A percentile compares a stretch with the other conserved stretches of the same genome.
These are phyloP conservation scores for Blastobotrys apis DNA, from an alignment of 1,139 yeast species.

Conservation along the genomic window DNA sequence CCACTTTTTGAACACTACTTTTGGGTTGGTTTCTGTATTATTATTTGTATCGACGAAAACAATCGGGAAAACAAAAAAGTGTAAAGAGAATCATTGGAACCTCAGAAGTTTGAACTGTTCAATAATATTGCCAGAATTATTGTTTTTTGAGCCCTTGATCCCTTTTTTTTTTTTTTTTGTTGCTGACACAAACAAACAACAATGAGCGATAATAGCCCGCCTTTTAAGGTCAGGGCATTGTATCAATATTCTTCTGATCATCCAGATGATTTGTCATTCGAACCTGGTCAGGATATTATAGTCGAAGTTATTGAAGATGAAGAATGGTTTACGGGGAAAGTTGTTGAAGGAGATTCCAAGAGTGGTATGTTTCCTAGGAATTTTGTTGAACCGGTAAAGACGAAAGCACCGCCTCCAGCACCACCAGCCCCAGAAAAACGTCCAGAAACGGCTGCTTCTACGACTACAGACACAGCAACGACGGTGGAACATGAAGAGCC, in stretches of 20 bases:
- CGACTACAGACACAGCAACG: no score
- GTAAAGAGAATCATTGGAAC: no score
- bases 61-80: no score
- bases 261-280: slow-evolving; percentile 77
- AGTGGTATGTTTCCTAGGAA: slow-evolving; percentile 85
- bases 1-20: no score
- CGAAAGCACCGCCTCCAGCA: background rate
- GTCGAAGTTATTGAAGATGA: slow-evolving; percentile 80
- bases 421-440: background rate
- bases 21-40: no score
- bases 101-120: no score
- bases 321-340: slow-evolving; percentile 83
- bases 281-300: slow-evolving; percentile 60
- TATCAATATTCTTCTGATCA: slow-evolving; percentile 72
- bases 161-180: no score
- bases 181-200: no score
- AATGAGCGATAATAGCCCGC: slow-evolving; percentile 32
- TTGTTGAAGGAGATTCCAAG: slow-evolving; percentile 42
- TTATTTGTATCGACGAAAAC: no score
- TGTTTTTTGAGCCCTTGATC: background rate
- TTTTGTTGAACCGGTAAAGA: slow-evolving; percentile 55
- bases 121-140: background rate
- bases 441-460: no score
- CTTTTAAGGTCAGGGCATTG: slow-evolving; percentile 68
- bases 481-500: no score